Conservation (phyloP, 2,329 filamentous ascomycete species). For the Penicillium sp. region DNA sequence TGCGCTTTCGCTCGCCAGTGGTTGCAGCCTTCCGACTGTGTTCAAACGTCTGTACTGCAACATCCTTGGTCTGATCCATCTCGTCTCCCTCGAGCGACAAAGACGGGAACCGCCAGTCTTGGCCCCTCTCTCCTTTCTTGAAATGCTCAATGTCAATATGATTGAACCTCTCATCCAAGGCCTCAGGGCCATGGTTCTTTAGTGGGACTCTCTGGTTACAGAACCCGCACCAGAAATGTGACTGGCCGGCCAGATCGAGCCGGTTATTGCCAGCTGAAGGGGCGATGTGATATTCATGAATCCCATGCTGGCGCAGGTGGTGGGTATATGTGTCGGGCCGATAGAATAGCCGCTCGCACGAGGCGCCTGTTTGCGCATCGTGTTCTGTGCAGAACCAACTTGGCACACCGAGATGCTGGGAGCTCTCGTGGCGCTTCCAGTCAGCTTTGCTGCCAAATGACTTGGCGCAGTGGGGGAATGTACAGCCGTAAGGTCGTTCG, state of each 20-base stretch:
- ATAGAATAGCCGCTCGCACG: constrained; percentile 60
- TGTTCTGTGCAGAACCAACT: constrained; percentile 66
- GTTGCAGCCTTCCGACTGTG: not conserved
- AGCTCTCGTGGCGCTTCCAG: constrained; percentile 87
- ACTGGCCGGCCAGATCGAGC: constrained; percentile 63
- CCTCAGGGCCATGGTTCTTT: constrained; percentile 49
- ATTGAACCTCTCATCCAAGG: constrained; percentile 61
- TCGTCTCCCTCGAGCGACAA: not conserved
- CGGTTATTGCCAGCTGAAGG: constrained; percentile 51
- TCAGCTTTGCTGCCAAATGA: constrained; percentile 89
- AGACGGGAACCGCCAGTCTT: constrained; percentile 32
- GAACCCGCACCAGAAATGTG: constrained; percentile 84
- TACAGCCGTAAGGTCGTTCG: constrained; percentile 77
- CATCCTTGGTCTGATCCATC: not conserved
- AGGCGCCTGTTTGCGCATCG: constrained; percentile 20
- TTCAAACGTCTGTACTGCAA: not conserved
- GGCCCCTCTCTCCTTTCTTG: constrained; percentile 36
- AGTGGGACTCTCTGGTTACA: constrained; percentile 60
- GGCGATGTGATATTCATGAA: constrained; percentile 30
- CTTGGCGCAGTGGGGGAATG: constrained; percentile 65
- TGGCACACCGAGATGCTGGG: constrained; percentile 70
- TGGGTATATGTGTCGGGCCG: constrained; percentile 57
- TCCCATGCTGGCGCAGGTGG: constrained; percentile 58
- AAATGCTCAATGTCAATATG: constrained; percentile 67
- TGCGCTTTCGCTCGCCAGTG: constrained; percentile 13